A percentile compares a stretch with the other conserved stretches of the same genome.
Evolutionary conservation across 768 basidiomycete genomes (phyloP).

Genomic region (Hypholoma fasciculare): DNA sequence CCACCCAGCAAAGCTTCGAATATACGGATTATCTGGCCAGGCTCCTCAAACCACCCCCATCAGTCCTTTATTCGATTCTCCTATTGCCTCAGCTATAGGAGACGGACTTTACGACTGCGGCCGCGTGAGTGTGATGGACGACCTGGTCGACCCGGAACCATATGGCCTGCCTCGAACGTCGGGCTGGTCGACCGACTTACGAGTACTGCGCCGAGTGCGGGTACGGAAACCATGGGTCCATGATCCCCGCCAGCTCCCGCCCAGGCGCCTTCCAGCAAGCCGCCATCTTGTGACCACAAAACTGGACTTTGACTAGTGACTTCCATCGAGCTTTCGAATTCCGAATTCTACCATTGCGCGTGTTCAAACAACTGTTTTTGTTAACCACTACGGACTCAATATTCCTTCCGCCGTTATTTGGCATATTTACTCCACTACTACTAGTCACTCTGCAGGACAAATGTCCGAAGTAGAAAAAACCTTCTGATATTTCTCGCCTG

Average conservation of each 20-base stretch:
- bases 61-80: not conserved
- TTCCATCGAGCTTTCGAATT: constrained; percentile 3
- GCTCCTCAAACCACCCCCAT: not conserved
- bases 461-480: too few species aligned
- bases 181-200: not conserved
- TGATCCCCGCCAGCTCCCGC: not conserved
- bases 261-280: constrained; percentile 5
- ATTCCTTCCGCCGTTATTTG: not conserved
- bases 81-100: not conserved
- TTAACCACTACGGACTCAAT: not conserved
- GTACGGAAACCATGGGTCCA: not conserved
- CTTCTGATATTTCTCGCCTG: too few species aligned
- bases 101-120: not conserved
- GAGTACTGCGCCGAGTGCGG: not conserved
- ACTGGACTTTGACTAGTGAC: not conserved
- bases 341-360: not conserved
- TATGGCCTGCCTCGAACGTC: not conserved
- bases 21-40: not conserved
- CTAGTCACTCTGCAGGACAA: too few species aligned
- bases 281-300: not conserved
- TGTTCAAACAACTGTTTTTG: not conserved
- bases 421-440: not conserved
- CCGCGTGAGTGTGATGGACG: not conserved
- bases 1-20: not conserved
- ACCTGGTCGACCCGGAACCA: not conserved